These are phyloP conservation scores for Botrytis fragariae DNA, from an alignment of 2,329 filamentous ascomycete species.

Conservation along the genomic window DNA sequence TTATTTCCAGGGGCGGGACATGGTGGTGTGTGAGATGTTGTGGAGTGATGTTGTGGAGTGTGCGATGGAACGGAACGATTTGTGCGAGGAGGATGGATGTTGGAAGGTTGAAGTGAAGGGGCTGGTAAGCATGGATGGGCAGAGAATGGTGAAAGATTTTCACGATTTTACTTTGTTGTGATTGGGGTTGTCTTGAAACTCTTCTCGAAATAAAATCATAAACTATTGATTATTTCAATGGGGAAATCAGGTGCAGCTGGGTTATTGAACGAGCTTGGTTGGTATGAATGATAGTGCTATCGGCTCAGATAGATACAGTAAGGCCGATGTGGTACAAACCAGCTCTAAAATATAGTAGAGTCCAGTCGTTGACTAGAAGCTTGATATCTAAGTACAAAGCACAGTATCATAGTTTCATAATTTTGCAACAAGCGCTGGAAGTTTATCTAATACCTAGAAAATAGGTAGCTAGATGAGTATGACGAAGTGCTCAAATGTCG, in stretches of 20 bases:
- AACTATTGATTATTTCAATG: background rate
- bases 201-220: background rate
- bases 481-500: background rate
- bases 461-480: background rate
- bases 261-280: background rate
- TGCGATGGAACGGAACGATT: background rate
- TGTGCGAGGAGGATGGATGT: background rate
- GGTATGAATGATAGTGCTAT: background rate
- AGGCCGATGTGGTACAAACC: slow-evolving; percentile 6
- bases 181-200: background rate
- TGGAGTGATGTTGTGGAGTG: background rate
- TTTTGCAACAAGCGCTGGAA: background rate
- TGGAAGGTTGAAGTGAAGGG: background rate
- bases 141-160: background rate
- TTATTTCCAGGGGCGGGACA: background rate
- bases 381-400: background rate
- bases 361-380: background rate
- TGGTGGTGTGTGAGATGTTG: background rate
- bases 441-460: background rate
- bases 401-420: background rate
- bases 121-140: background rate
- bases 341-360: background rate
- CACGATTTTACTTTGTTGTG: background rate
- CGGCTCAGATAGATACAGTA: slow-evolving; percentile 19
- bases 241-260: background rate